Evolutionary conservation across 441 rosid genomes (phyloP), one percentile per base, ranked within the genome.

Genomic region (Melastoma candidum): DNA sequence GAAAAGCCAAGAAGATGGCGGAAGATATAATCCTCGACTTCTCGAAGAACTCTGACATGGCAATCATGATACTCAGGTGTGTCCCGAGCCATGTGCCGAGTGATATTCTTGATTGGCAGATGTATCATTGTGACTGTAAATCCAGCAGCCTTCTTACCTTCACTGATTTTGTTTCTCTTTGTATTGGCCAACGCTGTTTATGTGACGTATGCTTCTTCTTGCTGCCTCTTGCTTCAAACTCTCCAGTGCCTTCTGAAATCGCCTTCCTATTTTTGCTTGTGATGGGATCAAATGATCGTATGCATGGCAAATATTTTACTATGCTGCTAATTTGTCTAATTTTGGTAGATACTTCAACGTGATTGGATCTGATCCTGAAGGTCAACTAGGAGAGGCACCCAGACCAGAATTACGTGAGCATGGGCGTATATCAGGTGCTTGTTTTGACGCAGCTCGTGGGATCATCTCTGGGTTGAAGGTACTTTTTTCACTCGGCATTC

Each of bases 391-490:
- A 50, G 98, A 93, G 80, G 89, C 98, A 43, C 97, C 97, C 10
- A 79, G 78, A 59, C 96, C 99, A 60, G 99, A 93, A 64, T 65
- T 89, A 17, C 82, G 97, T 26, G 95, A 84, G 64, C 99, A 93
- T 67, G 99, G 99, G 50, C 74, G 99, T 51, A 89, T 89, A 60
- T 93, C 97, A 22, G 97, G 96, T 54, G 95, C 99, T 56, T 93
- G 99, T 71, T 93, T 93, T 64, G 99, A 93, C 70, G 99, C 99
- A 47, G 99, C 97, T 68, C 93, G 85, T 51, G 82, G 93, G 22
- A 83, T 93, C 70, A 78, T 83, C 48, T 59, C 83, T 58, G 93
- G 96, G 64, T 66, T 93, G 24, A 87, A 93, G 95, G 99, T 86
- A 81, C 11, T 52, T 29, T 36, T 36, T 29, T 58, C 26, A 41